These are phyloP conservation scores for Calycina herbarum DNA, from an alignment of 2,329 filamentous ascomycete species.

Conservation along the genomic window DNA sequence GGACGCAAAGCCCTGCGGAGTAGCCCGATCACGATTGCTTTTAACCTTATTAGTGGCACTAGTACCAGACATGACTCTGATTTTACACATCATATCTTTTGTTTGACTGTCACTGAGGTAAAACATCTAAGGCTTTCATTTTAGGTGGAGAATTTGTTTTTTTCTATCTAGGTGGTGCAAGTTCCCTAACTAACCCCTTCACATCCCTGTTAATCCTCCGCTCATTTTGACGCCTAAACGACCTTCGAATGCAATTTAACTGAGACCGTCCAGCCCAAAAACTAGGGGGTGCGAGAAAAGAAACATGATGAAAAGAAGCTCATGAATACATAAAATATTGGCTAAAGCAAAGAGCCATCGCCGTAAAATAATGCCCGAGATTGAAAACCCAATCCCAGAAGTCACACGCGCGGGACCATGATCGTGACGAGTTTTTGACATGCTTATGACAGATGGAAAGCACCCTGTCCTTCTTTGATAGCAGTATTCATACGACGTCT, in stretches of 20 bases:
- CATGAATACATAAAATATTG: slow-evolving; percentile 34
- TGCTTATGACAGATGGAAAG: slow-evolving; percentile 85
- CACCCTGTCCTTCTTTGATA: slow-evolving; percentile 93
- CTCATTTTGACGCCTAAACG: slow-evolving; percentile 36
- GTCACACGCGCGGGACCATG: slow-evolving; percentile 17
- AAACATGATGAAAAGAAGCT: slow-evolving; percentile 24
- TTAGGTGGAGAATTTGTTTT: slow-evolving; percentile 1
- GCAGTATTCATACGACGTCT: slow-evolving; percentile 78
- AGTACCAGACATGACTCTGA: background rate
- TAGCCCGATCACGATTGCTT: background rate
- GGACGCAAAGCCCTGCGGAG: background rate
- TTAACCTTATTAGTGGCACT: background rate
- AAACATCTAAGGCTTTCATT: too few species aligned
- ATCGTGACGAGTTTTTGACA: slow-evolving; percentile 22
- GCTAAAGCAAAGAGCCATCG: slow-evolving; percentile 27
- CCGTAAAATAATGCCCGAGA: slow-evolving; percentile 25
- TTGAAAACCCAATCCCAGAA: slow-evolving; percentile 14
- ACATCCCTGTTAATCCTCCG: slow-evolving; percentile 20
- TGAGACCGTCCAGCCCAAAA: slow-evolving; percentile 25
- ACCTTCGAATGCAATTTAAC: slow-evolving; percentile 40
- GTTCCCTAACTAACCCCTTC: background rate
- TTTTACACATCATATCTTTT: too few species aligned
- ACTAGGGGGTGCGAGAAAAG: slow-evolving; percentile 14
- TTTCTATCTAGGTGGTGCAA: slow-evolving; percentile 33
- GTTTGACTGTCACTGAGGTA: too few species aligned